These are phyloP conservation scores for Malus hybrid DNA, from an alignment of 331 rosid genomes.

Conservation along the genomic window DNA sequence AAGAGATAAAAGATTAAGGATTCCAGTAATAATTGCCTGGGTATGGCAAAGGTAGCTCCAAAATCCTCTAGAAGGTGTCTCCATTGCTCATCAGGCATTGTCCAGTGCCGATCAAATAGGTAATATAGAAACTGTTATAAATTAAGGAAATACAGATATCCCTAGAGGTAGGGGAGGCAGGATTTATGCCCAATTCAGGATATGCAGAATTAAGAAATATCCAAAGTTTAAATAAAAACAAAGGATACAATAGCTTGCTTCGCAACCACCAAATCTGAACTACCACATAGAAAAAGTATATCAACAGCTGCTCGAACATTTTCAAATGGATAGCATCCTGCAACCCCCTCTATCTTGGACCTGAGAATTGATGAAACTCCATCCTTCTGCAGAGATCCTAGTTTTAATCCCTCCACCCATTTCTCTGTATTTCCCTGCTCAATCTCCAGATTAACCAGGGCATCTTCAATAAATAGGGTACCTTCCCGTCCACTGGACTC, in stretches of 20 bases:
- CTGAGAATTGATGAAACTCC: slow-evolving; percentile 37
- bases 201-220: slow-evolving; percentile 4
- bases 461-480: slow-evolving; percentile 91
- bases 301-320: slow-evolving; percentile 76
- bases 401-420: slow-evolving; percentile 47
- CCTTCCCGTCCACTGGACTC: slow-evolving; percentile 60
- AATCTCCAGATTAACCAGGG: slow-evolving; percentile 66
- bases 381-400: slow-evolving; percentile 55
- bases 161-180: neutral
- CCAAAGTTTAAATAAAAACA: slow-evolving; percentile 3
- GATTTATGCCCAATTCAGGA: slow-evolving; percentile 3
- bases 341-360: slow-evolving; percentile 47
- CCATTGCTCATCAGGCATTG: slow-evolving; percentile 77
- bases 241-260: slow-evolving; percentile 99
- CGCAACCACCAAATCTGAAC: slow-evolving; percentile 79
- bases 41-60: slow-evolving; percentile 65
- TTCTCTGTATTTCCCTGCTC: slow-evolving; percentile 38
- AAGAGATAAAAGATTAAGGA: slow-evolving; percentile 76
- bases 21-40: slow-evolving; percentile 74
- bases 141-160: slow-evolving; percentile 37
- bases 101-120: slow-evolving; percentile 94
- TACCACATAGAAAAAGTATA: slow-evolving; percentile 73
- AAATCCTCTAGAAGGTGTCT: slow-evolving; percentile 73
- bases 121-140: slow-evolving; percentile 69
- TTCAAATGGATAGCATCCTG: slow-evolving; percentile 79